Percentiles rank a stretch among this genome's conserved stretches.
Conservation (phyloP, 768 basidiomycete genomes). For the Lactarius quietus region DNA sequence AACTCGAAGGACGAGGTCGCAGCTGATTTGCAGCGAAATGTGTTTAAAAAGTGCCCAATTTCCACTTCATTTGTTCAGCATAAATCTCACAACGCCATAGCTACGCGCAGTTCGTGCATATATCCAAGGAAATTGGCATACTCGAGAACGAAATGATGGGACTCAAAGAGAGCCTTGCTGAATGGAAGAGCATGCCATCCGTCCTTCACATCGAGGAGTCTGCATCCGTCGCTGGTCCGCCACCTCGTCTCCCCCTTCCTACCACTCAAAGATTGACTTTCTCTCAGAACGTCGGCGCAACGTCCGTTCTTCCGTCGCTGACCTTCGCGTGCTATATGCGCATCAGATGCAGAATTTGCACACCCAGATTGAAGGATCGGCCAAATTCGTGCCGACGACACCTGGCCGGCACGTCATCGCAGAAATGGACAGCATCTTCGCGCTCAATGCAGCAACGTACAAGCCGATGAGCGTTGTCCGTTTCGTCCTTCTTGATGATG, state of each 20-base stretch:
- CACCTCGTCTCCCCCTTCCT: constrained; percentile 16
- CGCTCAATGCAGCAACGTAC: constrained; percentile 93
- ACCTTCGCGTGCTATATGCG: constrained; percentile 90
- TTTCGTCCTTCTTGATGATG: constrained; percentile 89
- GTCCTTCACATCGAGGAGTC: constrained; percentile 87
- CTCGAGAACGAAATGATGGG: constrained; percentile 98
- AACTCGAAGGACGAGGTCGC: constrained; percentile 68
- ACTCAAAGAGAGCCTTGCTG: constrained; percentile 87
- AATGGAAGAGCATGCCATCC: constrained; percentile 96
- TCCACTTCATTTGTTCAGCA: neutral
- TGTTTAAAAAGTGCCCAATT: constrained; percentile 80
- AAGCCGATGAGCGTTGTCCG: constrained; percentile 83
- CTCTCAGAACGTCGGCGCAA: constrained; percentile 50
- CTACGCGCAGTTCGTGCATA: constrained; percentile 94
- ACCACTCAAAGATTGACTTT: neutral
- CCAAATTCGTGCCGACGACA: constrained; percentile 89
- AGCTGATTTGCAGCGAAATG: constrained; percentile 81
- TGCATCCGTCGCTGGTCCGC: constrained; percentile 54
- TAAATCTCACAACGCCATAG: constrained; percentile 40
- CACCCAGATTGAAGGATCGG: constrained; percentile 86
- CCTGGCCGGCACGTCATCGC: constrained; percentile 89
- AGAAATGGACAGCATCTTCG: constrained; percentile 78
- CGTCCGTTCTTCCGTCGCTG: constrained; percentile 89
- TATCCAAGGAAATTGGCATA: constrained; percentile 95
- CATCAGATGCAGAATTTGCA: constrained; percentile 93